Base-by-base conservation (phyloP, 805 yeast genomes). In the Cyberlindnera mrakii region DNA sequence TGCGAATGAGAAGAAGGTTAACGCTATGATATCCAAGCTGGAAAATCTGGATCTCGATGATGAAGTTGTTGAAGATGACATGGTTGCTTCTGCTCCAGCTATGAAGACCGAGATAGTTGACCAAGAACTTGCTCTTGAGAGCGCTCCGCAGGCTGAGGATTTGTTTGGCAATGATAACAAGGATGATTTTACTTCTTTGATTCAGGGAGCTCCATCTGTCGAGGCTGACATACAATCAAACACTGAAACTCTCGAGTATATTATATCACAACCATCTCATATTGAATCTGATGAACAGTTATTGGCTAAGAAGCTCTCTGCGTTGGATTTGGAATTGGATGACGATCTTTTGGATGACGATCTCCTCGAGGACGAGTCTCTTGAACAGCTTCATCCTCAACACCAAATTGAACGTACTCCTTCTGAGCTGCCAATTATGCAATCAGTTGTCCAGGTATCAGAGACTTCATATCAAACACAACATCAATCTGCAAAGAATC, bases 281-380 rank as follows among this genome's bases (percentile, higher is more conserved):
- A 6, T 9, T 11, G 16, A 19, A 25, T n/a, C n/a, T 18, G 16
- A 11, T 19, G 41, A 25, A 5, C 40, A 32, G 34, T 8, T 5
- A 6, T 13, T 9, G 30, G 19, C 27, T 17, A 73, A 69, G 31
- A 73, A 71, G 36, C 60, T 70, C 35, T 63, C 65, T 8, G 68
- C 69, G 41, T 55, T 72, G 32, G 72, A 68, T 32, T 65, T 64
- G 6, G 46, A 40, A n/a, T 2, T 44, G 38, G 77, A 72, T 43
- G 71, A 67, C 42, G 77, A 72, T 1, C 31, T 48, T 9, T 52
- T 73, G 44, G 77, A 69, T 43, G 75, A 70, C 42, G 72, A 68
- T 1, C 30, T 48, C 8, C 52, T 73, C 43, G 77, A 69, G 44
- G 75, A 70, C 42, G 72, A 68, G 35, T 25, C n/a, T 15, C 19